Base-by-base conservation (phyloP, 2,329 filamentous ascomycete genomes). In the Monilinia aucupariae region DNA sequence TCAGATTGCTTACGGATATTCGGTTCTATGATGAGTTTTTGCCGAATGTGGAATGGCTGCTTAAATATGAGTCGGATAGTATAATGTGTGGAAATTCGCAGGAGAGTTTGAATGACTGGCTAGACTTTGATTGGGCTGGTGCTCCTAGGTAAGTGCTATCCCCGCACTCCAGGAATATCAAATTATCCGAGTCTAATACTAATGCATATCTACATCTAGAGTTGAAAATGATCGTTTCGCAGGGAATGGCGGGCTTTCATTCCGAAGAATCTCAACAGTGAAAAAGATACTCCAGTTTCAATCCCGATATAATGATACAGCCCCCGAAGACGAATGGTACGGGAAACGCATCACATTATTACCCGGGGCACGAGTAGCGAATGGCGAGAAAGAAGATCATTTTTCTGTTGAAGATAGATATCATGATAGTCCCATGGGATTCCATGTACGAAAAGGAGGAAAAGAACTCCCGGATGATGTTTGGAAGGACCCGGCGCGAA, bases 261-360 rank as follows among this genome's bases (percentile, higher is more conserved):
- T 85, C 4, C 79, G 82, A 55, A 77, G 80, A 43, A 75, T 84
- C 1, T 81, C 79, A 0, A 74, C 78, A 20, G 81, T 84, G 58
- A 74, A 74, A 15, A 76, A 76, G 22, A 74, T 84, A 6, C 75
- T 85, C 17, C 68, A 69, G 32, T 81, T 81, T 67, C 81, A 84
- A 67, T 73, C 74, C n/a, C 77, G 82, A 27, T 75, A 76, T 67
- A 82, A 82, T 71, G 72, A 82, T 68, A 78, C 78, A 10, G 75
- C 79, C 41, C 75, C 82, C 41, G 82, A 85, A 70, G 82, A 84
- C 62, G 79, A 81, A 65, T 85, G 82, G 82, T 81, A 83, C 64
- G 78, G 78, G 6, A 76, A 77, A 67, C 77, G 82, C 3, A 70
- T 84, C 37, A 77, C 76, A 56, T 69, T 78, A 45, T 71, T 82